Base-by-base conservation (phyloP, 164 flowering plant genomes). In the Cinnamomum chago region DNA sequence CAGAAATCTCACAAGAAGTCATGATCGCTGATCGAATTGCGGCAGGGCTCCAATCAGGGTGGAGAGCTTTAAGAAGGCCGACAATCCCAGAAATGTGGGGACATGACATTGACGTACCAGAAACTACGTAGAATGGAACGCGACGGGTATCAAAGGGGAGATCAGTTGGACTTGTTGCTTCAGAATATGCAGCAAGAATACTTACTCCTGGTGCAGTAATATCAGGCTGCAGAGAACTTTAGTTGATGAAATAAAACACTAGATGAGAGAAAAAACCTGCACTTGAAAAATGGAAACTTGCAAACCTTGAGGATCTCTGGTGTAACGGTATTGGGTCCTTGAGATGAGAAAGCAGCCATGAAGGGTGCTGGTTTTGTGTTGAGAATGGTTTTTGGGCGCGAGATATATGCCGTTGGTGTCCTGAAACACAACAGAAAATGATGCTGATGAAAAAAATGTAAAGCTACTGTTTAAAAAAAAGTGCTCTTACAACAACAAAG, bases 31-130 rank as follows among this genome's bases (percentile, higher is more conserved):
- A 93, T 78, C 72, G 84, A 51, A 91, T 87, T 2, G 95, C 95
- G 1, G 95, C 83, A 58, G 94, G 91, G 73, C 93, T 91, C 97
- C 97, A 93, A 72, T 78, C 25, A 0, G 92, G 97, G 72, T 93
- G 77, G 7, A 88, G 88, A 5, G 90, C 84, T 78, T 83, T 91
- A 11, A 93, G 84, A 28, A 93, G 92, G 58, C 93, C 97, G 12
- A 69, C 91, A 15, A 93, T 68, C 50, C 97, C 98, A 1, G 97
- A 77, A 62, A 91, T 81, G 76, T 93, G 98, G 65, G 98, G 98
- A 72, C 93, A 89, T 12, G 98, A 87, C 98, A 93, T 93, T 5
- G 98, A 93, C 15, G 98, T 93, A 22, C 98, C 98, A 11, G 95
- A 88, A 1, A 78, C 76, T 2, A 86, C 51, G 72, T 85, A 89